Evolutionary conservation across 2,329 filamentous ascomycete species (phyloP).

Genomic region (Plectosphaerella sp.): DNA sequence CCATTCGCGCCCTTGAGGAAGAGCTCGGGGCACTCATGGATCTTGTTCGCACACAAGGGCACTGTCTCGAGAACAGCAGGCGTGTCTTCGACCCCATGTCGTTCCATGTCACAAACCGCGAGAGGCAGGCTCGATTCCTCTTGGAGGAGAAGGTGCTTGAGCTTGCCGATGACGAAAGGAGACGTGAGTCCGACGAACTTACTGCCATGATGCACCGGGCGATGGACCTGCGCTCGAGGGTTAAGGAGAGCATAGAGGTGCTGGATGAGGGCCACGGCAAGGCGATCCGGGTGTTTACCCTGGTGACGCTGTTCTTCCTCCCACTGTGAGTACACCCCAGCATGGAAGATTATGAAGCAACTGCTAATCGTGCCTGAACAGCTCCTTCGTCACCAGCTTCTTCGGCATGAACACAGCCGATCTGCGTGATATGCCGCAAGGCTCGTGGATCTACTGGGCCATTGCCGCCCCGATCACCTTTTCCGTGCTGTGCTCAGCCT

Average conservation of each 20-base stretch:
- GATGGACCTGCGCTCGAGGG: slow-evolving; percentile 12
- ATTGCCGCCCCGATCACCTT: slow-evolving; percentile 32
- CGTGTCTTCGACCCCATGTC: neutral
- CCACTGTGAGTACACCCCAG: slow-evolving; percentile 20
- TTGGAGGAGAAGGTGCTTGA: slow-evolving; percentile 1
- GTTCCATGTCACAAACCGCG: slow-evolving; percentile 1
- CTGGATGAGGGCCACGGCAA: slow-evolving; percentile 23
- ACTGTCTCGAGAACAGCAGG: neutral
- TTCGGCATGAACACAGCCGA: slow-evolving; percentile 41
- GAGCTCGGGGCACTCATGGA: slow-evolving; percentile 11
- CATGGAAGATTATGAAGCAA: neutral
- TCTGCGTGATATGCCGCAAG: slow-evolving; percentile 30
- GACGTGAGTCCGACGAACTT: neutral
- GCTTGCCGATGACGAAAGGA: neutral
- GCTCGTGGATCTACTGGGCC: slow-evolving; percentile 35
- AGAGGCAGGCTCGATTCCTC: neutral
- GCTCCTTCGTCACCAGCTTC: slow-evolving; percentile 24
- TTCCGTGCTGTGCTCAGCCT: slow-evolving; percentile 19
- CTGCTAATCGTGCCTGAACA: neutral
- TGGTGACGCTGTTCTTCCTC: slow-evolving; percentile 34
- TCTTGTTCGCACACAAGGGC: slow-evolving; percentile 5
- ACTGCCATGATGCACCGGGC: slow-evolving; percentile 3
- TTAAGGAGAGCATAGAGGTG: slow-evolving; percentile 19
- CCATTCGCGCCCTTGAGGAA: slow-evolving; percentile 14
- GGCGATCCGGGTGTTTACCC: slow-evolving; percentile 29